phyloP scores from a whole-genome alignment of 1,284 basidiomycete genomes.

The Ustilago sp. region DNA sequence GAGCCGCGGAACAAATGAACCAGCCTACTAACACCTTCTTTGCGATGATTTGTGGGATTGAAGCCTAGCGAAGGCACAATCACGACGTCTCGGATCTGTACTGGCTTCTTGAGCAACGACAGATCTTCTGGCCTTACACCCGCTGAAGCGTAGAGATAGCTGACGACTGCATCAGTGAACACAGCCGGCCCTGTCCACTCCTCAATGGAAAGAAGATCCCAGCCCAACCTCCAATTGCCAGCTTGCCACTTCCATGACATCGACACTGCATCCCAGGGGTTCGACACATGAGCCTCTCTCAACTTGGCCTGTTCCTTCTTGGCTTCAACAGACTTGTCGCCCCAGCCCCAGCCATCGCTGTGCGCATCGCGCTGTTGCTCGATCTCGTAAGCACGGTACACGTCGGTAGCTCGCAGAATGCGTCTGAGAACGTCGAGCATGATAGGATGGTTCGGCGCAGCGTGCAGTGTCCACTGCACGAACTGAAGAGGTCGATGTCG shows the following conservation, averaged over 20 bases:
- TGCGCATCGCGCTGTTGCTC: conserved; percentile 30
- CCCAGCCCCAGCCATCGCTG: conserved; percentile 50
- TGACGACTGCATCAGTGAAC: conserved; percentile 44
- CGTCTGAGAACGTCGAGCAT: conserved; percentile 48
- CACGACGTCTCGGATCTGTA: conserved; percentile 48
- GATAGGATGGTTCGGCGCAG: conserved; percentile 46
- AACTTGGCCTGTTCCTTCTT: conserved; percentile 23
- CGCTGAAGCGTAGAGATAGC: conserved; percentile 46
- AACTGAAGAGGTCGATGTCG: conserved; percentile 43
- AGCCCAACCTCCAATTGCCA: conserved; percentile 47
- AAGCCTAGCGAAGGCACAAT: conserved; percentile 42
- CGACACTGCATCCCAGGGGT: conserved; percentile 41
- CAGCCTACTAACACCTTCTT: conserved; percentile 24
- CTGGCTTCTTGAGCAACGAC: conserved; percentile 29
- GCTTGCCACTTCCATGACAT: conserved; percentile 51
- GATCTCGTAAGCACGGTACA: conserved; percentile 34
- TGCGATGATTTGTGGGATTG: conserved; percentile 22
- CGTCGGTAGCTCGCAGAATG: conserved; percentile 32
- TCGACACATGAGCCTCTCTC: conserved; percentile 13
- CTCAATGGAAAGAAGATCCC: conserved; percentile 39
- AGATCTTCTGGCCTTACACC: conserved; percentile 51
- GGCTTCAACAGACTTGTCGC: conserved; percentile 18
- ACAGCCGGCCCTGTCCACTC: conserved; percentile 56
- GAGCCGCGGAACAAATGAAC: conserved; percentile 50
- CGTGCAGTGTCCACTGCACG: conserved; percentile 53